Conservation (phyloP, 768 basidiomycete species). For the Trametes coccinea region DNA sequence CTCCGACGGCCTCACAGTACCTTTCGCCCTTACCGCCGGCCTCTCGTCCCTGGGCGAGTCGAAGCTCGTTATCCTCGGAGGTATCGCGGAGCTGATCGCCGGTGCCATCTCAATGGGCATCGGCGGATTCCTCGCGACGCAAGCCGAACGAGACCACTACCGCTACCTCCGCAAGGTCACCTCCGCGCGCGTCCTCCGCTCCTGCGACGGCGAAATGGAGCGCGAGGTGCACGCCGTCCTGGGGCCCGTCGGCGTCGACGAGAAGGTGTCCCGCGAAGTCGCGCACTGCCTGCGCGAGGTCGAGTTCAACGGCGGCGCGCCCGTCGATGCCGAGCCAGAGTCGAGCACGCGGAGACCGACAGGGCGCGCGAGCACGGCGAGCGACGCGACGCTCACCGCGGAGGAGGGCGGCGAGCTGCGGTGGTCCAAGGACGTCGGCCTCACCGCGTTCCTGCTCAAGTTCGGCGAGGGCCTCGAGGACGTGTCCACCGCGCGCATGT, state of each 20-base stretch:
- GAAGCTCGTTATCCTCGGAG: constrained; percentile 89
- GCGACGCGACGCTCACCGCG: constrained; percentile 40
- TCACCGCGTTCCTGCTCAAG: constrained; percentile 93
- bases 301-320: constrained; percentile 45
- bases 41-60: constrained; percentile 88
- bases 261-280: constrained; percentile 74
- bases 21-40: constrained; percentile 89
- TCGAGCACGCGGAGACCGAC: background rate
- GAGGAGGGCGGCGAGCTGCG: constrained; percentile 52
- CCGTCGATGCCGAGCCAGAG: constrained; percentile 8
- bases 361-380: constrained; percentile 15
- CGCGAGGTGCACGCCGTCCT: constrained; percentile 89
- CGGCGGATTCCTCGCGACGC: constrained; percentile 95
- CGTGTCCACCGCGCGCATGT: constrained; percentile 79
- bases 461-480: constrained; percentile 97
- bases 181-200: constrained; percentile 77
- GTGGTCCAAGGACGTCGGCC: constrained; percentile 78
- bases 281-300: constrained; percentile 71
- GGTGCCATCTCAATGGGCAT: constrained; percentile 99
- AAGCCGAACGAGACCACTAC: constrained; percentile 95
- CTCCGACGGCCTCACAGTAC: constrained; percentile 87
- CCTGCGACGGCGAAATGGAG: constrained; percentile 95
- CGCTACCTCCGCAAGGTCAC: constrained; percentile 78
- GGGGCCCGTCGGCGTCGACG: constrained; percentile 87
- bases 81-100: constrained; percentile 93